These are phyloP conservation scores for Begonia peltatifolia DNA, from an alignment of 306 rosid species.

Conservation along the genomic window DNA sequence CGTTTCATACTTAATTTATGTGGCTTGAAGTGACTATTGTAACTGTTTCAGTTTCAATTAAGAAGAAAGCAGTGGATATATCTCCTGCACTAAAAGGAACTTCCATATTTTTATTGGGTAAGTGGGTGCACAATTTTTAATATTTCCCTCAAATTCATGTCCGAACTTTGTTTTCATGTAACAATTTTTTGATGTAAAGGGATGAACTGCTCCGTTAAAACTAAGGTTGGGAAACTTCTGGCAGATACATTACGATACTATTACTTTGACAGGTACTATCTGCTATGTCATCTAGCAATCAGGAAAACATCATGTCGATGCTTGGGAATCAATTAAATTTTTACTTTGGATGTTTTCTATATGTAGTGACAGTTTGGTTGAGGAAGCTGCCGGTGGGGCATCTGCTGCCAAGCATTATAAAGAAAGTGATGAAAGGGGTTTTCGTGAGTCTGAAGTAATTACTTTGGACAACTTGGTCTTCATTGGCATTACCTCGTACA, in stretches of 20 bases:
- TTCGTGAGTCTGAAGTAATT: conserved; percentile 54
- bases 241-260: conserved; percentile 73
- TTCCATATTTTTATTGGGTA: conserved; percentile 81
- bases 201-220: conserved; percentile 51
- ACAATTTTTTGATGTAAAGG: conserved; percentile 28
- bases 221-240: conserved; percentile 51
- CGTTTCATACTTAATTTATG: not conserved
- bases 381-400: conserved; percentile 68
- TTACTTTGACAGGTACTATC: conserved; percentile 74
- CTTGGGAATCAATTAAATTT: conserved; percentile 8
- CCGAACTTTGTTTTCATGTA: not conserved
- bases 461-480: conserved; percentile 6
- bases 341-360: conserved; percentile 14
- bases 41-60: conserved; percentile 43
- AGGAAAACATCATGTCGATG: conserved; percentile 5
- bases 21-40: conserved; percentile 34
- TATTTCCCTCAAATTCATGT: too few relatives aligned
- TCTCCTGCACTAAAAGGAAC: conserved; percentile 69
- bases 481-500: conserved; percentile 7
- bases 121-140: conserved; percentile 9
- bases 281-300: conserved; percentile 5
- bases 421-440: conserved; percentile 46
- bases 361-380: conserved; percentile 62
- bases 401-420: conserved; percentile 38
- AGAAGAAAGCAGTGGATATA: conserved; percentile 67